phyloP scores from a whole-genome alignment of 208 protist species.

The Crithidia mellificae region DNA sequence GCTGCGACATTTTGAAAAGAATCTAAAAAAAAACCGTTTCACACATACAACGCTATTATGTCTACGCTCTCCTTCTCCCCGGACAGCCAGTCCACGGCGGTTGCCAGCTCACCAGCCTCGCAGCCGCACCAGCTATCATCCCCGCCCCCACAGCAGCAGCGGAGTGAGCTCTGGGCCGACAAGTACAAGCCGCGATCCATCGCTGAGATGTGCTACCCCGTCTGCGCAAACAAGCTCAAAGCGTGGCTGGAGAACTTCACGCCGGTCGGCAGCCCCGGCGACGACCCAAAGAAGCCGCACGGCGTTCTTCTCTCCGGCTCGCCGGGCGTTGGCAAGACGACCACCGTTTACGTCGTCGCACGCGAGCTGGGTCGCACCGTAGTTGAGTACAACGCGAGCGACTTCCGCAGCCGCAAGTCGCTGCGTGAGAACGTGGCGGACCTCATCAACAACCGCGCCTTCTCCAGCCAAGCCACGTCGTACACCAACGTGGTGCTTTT shows the following conservation, averaged over 20 bases:
- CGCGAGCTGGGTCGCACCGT: conserved; percentile 89
- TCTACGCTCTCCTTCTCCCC: conserved; percentile 2
- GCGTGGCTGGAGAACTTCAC: conserved; percentile 93
- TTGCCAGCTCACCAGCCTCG: neutral
- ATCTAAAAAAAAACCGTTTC: too few species aligned
- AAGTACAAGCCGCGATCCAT: conserved; percentile 95
- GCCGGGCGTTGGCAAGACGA: conserved; percentile 99
- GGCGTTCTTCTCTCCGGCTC: conserved; percentile 94
- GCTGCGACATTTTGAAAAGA: too few species aligned
- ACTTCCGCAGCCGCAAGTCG: conserved; percentile 95
- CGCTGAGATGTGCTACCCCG: conserved; percentile 93
- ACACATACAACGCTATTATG: neutral
- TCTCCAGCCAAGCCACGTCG: conserved; percentile 52
- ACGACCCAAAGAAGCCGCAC: conserved; percentile 61
- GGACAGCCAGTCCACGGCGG: neutral
- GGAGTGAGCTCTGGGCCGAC: conserved; percentile 93
- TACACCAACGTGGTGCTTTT: conserved; percentile 90
- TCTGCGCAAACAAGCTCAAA: conserved; percentile 80
- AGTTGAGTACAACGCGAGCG: conserved; percentile 99
- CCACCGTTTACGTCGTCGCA: conserved; percentile 92
- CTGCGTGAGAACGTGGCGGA: conserved; percentile 82
- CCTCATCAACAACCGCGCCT: conserved; percentile 79
- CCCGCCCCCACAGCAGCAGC: too few species aligned
- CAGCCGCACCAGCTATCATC: neutral
- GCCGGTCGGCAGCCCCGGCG: conserved; percentile 33